A percentile compares a stretch with the other conserved stretches of the same genome.
Conservation (phyloP, 495 filamentous ascomycete species). For the Neurospora cerealis region DNA sequence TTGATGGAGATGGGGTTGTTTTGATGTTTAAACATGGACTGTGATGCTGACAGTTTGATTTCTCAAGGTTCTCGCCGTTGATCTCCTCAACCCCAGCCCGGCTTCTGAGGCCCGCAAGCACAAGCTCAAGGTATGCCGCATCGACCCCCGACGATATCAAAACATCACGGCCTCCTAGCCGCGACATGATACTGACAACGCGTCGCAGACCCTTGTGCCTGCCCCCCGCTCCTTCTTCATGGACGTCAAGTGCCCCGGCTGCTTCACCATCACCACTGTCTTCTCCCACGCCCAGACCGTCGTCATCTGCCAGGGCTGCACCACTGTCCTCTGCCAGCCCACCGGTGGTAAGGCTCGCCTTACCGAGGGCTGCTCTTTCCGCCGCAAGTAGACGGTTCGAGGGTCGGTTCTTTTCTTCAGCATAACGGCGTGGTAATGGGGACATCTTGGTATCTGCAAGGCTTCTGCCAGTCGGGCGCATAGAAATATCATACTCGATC, state of each 20-base stretch:
- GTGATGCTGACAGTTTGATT: constrained; percentile 29
- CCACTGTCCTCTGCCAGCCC: constrained; percentile 93
- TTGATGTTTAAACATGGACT: not conserved
- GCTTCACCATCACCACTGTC: constrained; percentile 99
- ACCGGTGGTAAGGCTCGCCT: constrained; percentile 94
- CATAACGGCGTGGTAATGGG: constrained; percentile 36
- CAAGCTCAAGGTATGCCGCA: constrained; percentile 91
- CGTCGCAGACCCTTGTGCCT: constrained; percentile 74
- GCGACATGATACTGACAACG: constrained; percentile 13
- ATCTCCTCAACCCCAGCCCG: constrained; percentile 97
- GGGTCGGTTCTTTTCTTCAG: constrained; percentile 38
- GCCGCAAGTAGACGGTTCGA: constrained; percentile 78
- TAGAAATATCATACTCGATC: constrained; percentile 32
- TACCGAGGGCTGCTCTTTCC: constrained; percentile 98
- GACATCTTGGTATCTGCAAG: constrained; percentile 42
- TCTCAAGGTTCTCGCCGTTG: constrained; percentile 92
- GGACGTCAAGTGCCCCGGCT: constrained; percentile 99
- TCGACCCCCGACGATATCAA: not conserved
- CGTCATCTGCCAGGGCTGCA: constrained; percentile 97
- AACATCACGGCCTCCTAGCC: not conserved
- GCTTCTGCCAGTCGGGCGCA: constrained; percentile 38
- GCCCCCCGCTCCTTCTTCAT: constrained; percentile 98
- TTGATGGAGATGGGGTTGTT: not conserved
- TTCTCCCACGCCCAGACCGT: constrained; percentile 99
- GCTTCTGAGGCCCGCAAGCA: constrained; percentile 95